These are phyloP conservation scores for Lachnum nothofagi DNA, from an alignment of 2,329 filamentous ascomycete species.

Conservation along the genomic window DNA sequence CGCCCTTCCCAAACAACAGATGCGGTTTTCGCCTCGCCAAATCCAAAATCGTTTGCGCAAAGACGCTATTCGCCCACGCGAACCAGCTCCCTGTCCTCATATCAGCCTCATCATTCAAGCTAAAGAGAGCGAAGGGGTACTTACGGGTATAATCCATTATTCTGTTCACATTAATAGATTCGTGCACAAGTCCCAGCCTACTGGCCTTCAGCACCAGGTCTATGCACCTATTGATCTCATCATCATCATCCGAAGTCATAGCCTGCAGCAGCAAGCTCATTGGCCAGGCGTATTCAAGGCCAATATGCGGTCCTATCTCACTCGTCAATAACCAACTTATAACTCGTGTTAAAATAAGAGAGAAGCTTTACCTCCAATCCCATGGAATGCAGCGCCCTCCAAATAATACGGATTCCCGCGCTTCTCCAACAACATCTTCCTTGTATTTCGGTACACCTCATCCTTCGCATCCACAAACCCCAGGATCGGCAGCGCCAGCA, in stretches of 20 bases:
- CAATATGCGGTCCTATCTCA: conserved; percentile 59
- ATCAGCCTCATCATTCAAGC: conserved; percentile 9
- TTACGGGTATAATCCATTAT: conserved; percentile 63
- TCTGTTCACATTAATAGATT: conserved; percentile 79
- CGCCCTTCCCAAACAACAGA: conserved; percentile 68
- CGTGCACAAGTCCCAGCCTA: conserved; percentile 77
- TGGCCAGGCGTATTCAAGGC: conserved; percentile 88
- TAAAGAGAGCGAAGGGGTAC: conserved; percentile 18
- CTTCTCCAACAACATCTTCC: conserved; percentile 53
- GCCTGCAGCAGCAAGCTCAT: conserved; percentile 92
- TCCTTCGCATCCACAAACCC: conserved; percentile 66
- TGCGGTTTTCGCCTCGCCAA: conserved; percentile 84
- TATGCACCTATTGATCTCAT: conserved; percentile 72
- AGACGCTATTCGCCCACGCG: conserved; percentile 85
- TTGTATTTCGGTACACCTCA: conserved; percentile 77
- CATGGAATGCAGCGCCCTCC: conserved; percentile 68
- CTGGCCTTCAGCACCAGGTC: conserved; percentile 70
- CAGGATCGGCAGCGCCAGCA: conserved; percentile 72
- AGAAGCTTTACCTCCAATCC: conserved; percentile 71
- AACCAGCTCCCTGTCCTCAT: conserved; percentile 1
- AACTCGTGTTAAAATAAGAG: not conserved
- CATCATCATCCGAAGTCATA: conserved; percentile 78
- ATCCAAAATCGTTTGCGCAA: conserved; percentile 86
- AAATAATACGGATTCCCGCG: conserved; percentile 79
- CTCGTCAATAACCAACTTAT: conserved; percentile 4